Evolutionary conservation across 495 filamentous ascomycete species (phyloP).

Genomic region (Bryoglossum gracile): DNA sequence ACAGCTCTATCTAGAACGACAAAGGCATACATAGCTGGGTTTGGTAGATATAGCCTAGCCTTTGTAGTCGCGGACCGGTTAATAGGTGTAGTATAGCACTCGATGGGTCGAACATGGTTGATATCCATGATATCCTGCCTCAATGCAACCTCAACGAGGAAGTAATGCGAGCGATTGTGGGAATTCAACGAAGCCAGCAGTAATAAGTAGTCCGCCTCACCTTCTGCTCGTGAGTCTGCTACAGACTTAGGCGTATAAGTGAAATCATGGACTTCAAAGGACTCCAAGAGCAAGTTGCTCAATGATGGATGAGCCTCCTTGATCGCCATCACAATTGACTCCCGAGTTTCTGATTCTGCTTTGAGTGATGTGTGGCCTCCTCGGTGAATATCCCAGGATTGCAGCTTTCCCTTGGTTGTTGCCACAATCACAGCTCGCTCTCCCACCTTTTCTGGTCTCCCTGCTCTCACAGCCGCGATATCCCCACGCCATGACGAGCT

Average conservation of each 20-base stretch:
- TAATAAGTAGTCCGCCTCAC: slow-evolving; percentile 23
- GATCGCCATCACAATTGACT: slow-evolving; percentile 30
- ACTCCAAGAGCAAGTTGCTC: slow-evolving; percentile 18
- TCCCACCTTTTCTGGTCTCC: slow-evolving; percentile 60
- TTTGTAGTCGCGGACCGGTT: slow-evolving; percentile 35
- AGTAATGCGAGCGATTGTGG: slow-evolving; percentile 34
- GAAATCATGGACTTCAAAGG: slow-evolving; percentile 40
- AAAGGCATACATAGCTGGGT: slow-evolving; percentile 72
- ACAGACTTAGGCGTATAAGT: slow-evolving; percentile 28
- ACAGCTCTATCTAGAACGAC: slow-evolving; percentile 69
- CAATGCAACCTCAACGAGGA: slow-evolving; percentile 42
- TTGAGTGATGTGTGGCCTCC: slow-evolving; percentile 52
- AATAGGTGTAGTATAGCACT: slow-evolving; percentile 48
- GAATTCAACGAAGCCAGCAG: slow-evolving; percentile 27
- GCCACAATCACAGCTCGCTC: slow-evolving; percentile 78
- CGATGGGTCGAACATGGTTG: slow-evolving; percentile 53
- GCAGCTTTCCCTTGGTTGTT: slow-evolving; percentile 64
- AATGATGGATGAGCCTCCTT: slow-evolving; percentile 23
- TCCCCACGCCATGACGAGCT: slow-evolving; percentile 61
- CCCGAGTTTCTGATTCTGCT: slow-evolving; percentile 30
- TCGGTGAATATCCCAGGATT: slow-evolving; percentile 82
- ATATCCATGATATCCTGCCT: slow-evolving; percentile 31
- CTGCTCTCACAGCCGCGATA: slow-evolving; percentile 67
- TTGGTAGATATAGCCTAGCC: slow-evolving; percentile 70
- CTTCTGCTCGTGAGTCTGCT: slow-evolving; percentile 22